Percentiles rank a stretch among this genome's conserved stretches.
These are phyloP conservation scores for Salix suchowensis DNA, from an alignment of 345 rosid species.

Conservation along the genomic window DNA sequence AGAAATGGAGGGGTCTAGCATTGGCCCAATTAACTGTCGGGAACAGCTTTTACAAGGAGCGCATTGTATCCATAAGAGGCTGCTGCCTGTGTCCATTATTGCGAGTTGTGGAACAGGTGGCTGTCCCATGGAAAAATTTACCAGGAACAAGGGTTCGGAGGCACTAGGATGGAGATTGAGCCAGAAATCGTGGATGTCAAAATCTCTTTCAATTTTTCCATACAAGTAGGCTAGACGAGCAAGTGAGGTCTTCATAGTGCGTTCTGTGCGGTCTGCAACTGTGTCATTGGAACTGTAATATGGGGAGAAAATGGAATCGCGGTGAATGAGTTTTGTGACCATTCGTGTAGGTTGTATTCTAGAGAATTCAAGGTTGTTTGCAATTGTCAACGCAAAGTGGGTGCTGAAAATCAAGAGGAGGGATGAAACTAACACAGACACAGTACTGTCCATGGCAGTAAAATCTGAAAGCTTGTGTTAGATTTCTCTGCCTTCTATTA, in stretches of 20 bases:
- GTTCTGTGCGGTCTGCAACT: slow-evolving; percentile 15
- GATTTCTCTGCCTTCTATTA: neutral
- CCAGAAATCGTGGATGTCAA: slow-evolving; percentile 20
- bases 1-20: slow-evolving; percentile 45
- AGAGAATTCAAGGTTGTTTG: neutral
- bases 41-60: slow-evolving; percentile 40
- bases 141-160: slow-evolving; percentile 19
- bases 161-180: slow-evolving; percentile 26
- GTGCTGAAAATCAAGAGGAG: neutral
- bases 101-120: slow-evolving; percentile 54
- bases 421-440: neutral
- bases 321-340: slow-evolving; percentile 26
- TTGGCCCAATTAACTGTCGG: slow-evolving; percentile 8
- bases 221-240: slow-evolving; percentile 28
- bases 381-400: neutral
- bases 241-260: slow-evolving; percentile 22
- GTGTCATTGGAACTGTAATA: slow-evolving; percentile 20
- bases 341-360: neutral
- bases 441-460: neutral
- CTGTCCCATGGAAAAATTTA: slow-evolving; percentile 50
- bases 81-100: slow-evolving; percentile 59
- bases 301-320: slow-evolving; percentile 29
- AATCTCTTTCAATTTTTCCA: slow-evolving; percentile 9
- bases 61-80: slow-evolving; percentile 56
- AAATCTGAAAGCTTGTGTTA: neutral